These are phyloP conservation scores for Fusarium brachygibbosum DNA, from an alignment of 2,329 filamentous ascomycete genomes.

Conservation along the genomic window DNA sequence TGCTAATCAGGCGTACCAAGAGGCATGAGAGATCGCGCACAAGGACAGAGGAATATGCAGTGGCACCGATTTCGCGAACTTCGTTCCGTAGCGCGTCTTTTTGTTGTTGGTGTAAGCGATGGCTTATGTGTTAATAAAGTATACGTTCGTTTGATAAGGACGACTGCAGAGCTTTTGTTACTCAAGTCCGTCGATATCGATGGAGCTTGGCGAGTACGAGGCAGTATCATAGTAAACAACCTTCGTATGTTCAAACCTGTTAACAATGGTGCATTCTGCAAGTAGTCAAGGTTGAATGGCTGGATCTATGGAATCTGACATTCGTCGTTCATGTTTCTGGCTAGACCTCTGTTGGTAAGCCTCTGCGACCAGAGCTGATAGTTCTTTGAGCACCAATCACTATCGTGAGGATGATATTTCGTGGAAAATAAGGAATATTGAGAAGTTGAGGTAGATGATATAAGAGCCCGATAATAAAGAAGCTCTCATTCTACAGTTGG, in stretches of 20 bases:
- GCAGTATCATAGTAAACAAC: neutral
- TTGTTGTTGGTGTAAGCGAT: slow-evolving; percentile 11
- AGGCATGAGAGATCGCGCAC: slow-evolving; percentile 28
- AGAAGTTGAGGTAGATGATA: no score
- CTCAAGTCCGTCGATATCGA: slow-evolving; percentile 7
- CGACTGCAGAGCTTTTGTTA: slow-evolving; percentile 30
- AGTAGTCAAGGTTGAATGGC: neutral
- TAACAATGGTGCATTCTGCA: neutral
- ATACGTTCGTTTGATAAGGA: slow-evolving; percentile 21
- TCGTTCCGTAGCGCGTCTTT: slow-evolving; percentile 6
- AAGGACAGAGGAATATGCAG: slow-evolving; percentile 29
- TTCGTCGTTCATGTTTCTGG: neutral
- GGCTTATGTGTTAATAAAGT: slow-evolving; percentile 23
- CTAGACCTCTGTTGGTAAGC: neutral
- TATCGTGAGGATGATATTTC: neutral
- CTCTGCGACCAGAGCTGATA: no score
- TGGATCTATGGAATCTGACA: no score
- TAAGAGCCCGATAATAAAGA: neutral
- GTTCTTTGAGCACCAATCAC: no score
- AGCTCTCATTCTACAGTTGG: neutral
- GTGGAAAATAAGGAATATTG: neutral
- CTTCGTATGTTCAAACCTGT: neutral
- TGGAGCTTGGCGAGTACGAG: neutral
- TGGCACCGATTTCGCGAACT: slow-evolving; percentile 23
- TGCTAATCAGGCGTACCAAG: slow-evolving; percentile 14